Evolutionary conservation across 768 basidiomycete species (phyloP).

Genomic region (Leccinum rimulosum): DNA sequence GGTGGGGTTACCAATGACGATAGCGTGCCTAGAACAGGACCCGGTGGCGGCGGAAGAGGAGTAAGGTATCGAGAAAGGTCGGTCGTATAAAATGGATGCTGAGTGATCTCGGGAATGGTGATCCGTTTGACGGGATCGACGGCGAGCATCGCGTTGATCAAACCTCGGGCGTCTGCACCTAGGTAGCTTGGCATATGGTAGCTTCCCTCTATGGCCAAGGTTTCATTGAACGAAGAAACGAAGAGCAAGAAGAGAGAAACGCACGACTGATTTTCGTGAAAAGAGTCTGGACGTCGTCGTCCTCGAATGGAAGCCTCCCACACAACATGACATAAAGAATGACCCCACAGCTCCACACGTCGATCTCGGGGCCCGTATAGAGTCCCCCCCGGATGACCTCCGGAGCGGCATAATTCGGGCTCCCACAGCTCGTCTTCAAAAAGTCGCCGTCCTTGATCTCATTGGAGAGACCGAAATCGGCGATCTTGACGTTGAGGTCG

Average conservation of each 20-base stretch:
- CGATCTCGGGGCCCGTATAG: conserved; percentile 97
- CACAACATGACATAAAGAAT: conserved; percentile 98
- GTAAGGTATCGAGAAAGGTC: conserved; percentile 86
- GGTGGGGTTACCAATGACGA: conserved; percentile 64
- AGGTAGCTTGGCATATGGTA: conserved; percentile 85
- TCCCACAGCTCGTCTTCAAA: conserved; percentile 95
- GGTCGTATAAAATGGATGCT: conserved; percentile 86
- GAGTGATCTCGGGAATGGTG: conserved; percentile 87
- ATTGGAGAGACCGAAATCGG: conserved; percentile 97
- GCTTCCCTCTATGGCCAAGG: conserved; percentile 59
- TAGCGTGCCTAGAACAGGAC: conserved; percentile 73
- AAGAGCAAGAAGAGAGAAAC: conserved; percentile 22
- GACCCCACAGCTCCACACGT: conserved; percentile 99
- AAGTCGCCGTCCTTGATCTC: conserved; percentile 97
- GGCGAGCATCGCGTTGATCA: conserved; percentile 87
- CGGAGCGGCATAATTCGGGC: conserved; percentile 98
- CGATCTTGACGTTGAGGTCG: conserved; percentile 91
- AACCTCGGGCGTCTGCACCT: conserved; percentile 68
- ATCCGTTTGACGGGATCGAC: conserved; percentile 95
- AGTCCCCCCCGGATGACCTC: conserved; percentile 95
- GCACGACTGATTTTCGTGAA: conserved; percentile 93
- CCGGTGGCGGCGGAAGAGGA: conserved; percentile 74
- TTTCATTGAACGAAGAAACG: not conserved
- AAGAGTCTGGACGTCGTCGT: conserved; percentile 88
- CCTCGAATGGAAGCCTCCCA: conserved; percentile 94